Evolutionary conservation across 148 eudicot genomes (phyloP).

Genomic region (Camellia granthamiana): DNA sequence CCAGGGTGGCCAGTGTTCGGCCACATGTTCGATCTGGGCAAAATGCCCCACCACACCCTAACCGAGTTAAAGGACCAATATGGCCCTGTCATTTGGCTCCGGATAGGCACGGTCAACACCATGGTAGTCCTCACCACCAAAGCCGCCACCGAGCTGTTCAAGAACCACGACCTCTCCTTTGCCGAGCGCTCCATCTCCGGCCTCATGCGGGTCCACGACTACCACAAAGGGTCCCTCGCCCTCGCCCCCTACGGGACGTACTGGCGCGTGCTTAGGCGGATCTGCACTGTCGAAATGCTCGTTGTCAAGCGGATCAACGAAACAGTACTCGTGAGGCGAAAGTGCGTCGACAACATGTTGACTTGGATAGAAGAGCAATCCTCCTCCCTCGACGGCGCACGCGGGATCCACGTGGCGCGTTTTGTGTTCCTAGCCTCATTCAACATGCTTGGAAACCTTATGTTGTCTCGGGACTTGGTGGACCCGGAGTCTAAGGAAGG

Average conservation of each 20-base stretch:
- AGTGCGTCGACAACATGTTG: slow-evolving; percentile 12
- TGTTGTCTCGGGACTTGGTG: slow-evolving; percentile 38
- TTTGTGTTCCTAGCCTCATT: slow-evolving; percentile 42
- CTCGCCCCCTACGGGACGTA: slow-evolving; percentile 7
- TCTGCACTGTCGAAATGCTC: slow-evolving; percentile 39
- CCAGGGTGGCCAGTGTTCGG: slow-evolving; percentile 44
- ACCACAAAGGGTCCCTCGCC: slow-evolving; percentile 1
- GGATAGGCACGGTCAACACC: slow-evolving; percentile 25
- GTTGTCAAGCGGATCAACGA: slow-evolving; percentile 18
- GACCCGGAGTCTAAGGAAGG: slow-evolving; percentile 27
- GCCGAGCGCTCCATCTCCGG: slow-evolving; percentile 21
- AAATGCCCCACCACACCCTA: slow-evolving; percentile 36
- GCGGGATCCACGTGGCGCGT: slow-evolving; percentile 15
- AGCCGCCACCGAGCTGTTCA: slow-evolving; percentile 24
- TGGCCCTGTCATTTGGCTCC: slow-evolving; percentile 38
- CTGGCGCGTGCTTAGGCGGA: slow-evolving; percentile 36
- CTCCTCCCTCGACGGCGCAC: neutral
- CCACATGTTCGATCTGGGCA: slow-evolving; percentile 34
- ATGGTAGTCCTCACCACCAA: slow-evolving; percentile 16
- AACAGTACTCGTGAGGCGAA: slow-evolving; percentile 7
- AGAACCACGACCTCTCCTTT: slow-evolving; percentile 30
- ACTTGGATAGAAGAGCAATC: slow-evolving; percentile 9
- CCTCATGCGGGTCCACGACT: slow-evolving; percentile 1
- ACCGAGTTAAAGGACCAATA: slow-evolving; percentile 24
- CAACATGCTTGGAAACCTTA: slow-evolving; percentile 30